Evolutionary conservation across 306 rosid species (phyloP).

Genomic region (Elaeagnus macrophylla): DNA sequence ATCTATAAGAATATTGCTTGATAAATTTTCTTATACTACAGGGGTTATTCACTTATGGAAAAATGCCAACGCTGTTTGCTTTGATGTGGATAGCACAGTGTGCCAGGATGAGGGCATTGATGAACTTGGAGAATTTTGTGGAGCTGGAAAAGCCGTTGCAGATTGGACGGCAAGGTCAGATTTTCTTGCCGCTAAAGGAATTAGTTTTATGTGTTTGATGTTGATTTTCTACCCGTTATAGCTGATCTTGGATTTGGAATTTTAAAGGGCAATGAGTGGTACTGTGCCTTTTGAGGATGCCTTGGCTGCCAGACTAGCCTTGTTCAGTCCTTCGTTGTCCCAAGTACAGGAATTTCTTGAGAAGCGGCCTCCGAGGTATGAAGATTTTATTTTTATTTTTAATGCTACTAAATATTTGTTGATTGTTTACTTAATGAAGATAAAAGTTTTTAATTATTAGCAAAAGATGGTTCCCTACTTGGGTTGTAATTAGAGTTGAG

Average conservation of each 20-base stretch:
- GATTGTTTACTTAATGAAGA: neutral
- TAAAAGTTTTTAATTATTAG: neutral
- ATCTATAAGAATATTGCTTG: neutral
- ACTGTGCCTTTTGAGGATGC: constrained; percentile 94
- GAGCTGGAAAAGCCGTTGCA: constrained; percentile 94
- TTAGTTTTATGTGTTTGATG: constrained; percentile 2
- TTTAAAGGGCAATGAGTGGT: constrained; percentile 89
- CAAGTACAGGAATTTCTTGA: constrained; percentile 73
- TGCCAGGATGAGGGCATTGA: constrained; percentile 91
- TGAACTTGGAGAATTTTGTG: constrained; percentile 85
- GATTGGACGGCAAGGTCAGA: constrained; percentile 88
- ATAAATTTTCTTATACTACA: constrained; percentile 3
- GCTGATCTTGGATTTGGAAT: constrained; percentile 19
- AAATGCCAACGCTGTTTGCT: constrained; percentile 33
- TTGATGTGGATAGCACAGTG: constrained; percentile 56
- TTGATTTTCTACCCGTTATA: constrained; percentile 8
- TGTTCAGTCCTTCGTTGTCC: constrained; percentile 74
- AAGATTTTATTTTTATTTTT: constrained; percentile 3
- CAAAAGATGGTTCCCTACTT: neutral
- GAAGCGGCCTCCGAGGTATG: constrained; percentile 71
- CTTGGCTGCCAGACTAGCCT: constrained; percentile 78
- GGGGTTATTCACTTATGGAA: constrained; percentile 24
- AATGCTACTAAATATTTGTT: constrained; percentile 3
- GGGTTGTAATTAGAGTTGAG: too few relatives aligned
- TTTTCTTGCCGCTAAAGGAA: too few relatives aligned